Conservation (phyloP, 1,139 yeast species). For the Pichia sp. region DNA sequence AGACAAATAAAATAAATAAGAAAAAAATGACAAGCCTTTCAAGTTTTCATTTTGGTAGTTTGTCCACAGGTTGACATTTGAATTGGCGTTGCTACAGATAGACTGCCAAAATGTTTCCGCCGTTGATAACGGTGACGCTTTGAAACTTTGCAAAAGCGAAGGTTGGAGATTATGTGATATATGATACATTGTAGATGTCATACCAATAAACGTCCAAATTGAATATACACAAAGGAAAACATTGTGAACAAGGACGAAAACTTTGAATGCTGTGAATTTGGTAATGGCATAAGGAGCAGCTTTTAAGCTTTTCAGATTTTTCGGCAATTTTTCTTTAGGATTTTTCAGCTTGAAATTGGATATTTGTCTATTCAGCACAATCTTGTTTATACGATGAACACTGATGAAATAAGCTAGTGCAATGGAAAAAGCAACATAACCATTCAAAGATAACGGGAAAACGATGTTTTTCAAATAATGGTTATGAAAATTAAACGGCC, state of each 20-base stretch:
- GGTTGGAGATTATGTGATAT: conserved; percentile 27
- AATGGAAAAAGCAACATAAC: conserved; percentile 45
- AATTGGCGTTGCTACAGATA: conserved; percentile 38
- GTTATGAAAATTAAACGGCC: conserved; percentile 20
- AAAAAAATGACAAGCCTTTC: conserved; percentile 49
- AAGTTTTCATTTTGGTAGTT: conserved; percentile 20
- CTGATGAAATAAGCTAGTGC: conserved; percentile 52
- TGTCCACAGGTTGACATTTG: conserved; percentile 51
- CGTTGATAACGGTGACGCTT: conserved; percentile 6
- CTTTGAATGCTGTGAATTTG: conserved; percentile 38
- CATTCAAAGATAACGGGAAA: conserved; percentile 31
- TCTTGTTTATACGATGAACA: conserved; percentile 48
- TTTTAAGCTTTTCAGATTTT: conserved; percentile 31
- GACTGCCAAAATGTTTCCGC: conserved; percentile 45
- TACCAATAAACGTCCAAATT: conserved; percentile 67
- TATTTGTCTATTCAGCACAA: conserved; percentile 24
- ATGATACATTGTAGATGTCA: conserved; percentile 41
- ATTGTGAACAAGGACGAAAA: conserved; percentile 56
- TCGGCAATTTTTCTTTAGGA: conserved; percentile 15
- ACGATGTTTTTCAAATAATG: conserved; percentile 13
- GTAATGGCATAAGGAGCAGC: conserved; percentile 52
- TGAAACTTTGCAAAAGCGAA: conserved; percentile 8
- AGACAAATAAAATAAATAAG: conserved; percentile 63
- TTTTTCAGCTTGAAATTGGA: conserved; percentile 19
- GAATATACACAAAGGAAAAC: conserved; percentile 56